phyloP scores from a whole-genome alignment of 2,329 filamentous ascomycete genomes.

The Cladosporium cucumerinum region DNA sequence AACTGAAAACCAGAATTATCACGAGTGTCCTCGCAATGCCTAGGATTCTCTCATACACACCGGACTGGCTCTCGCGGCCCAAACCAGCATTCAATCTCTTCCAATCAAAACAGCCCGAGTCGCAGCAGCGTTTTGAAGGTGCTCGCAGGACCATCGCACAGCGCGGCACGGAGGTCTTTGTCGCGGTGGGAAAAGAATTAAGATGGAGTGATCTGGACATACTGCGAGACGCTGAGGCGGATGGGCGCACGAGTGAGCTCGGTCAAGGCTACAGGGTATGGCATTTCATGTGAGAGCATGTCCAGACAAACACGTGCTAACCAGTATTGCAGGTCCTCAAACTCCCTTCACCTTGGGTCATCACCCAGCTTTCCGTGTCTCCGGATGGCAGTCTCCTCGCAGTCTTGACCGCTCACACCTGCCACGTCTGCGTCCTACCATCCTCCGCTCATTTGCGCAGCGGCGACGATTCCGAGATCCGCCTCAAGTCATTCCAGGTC shows the following conservation, averaged over 20 bases:
- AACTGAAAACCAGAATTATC: neutral
- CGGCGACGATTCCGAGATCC: slow-evolving; percentile 65
- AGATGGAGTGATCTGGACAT: slow-evolving; percentile 83
- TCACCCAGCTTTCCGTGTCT: slow-evolving; percentile 80
- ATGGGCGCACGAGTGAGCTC: slow-evolving; percentile 12
- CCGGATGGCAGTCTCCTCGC: slow-evolving; percentile 79
- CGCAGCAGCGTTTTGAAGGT: slow-evolving; percentile 30
- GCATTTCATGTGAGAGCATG: neutral
- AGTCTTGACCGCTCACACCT: slow-evolving; percentile 79
- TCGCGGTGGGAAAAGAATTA: slow-evolving; percentile 83
- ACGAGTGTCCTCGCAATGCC: slow-evolving; percentile 60
- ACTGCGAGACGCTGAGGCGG: slow-evolving; percentile 59
- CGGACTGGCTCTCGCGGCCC: slow-evolving; percentile 78
- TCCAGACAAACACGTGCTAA: neutral
- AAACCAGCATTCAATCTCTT: slow-evolving; percentile 79
- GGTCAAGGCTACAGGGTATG: slow-evolving; percentile 26
- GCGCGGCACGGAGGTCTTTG: slow-evolving; percentile 82
- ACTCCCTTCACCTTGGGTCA: slow-evolving; percentile 73
- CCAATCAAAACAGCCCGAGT: slow-evolving; percentile 37
- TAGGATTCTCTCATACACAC: slow-evolving; percentile 79
- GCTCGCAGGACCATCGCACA: slow-evolving; percentile 66
- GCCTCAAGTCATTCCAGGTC: slow-evolving; percentile 83
- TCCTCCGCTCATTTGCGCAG: slow-evolving; percentile 72
- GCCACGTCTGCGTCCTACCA: slow-evolving; percentile 83
- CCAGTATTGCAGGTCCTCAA: slow-evolving; percentile 60